A percentile compares a stretch with the other conserved stretches of the same genome.
phyloP scores from a whole-genome alignment of 805 yeast species.

The Candida dendrica region DNA sequence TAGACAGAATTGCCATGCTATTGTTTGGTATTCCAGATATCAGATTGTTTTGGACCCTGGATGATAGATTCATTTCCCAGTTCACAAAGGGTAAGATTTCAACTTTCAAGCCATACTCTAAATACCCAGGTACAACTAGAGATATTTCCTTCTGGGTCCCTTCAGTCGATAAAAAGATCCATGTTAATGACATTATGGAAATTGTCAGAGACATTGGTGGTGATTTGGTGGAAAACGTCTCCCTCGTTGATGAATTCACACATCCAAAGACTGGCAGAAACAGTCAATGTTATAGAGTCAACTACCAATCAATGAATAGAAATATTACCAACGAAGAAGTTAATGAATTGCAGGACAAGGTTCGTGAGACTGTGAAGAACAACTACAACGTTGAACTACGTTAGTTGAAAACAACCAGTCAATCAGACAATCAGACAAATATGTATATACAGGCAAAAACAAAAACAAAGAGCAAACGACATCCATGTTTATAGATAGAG shows the following conservation, averaged over 20 bases:
- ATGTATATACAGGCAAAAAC: not conserved
- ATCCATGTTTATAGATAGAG: not conserved
- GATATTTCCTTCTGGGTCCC: slow-evolving; percentile 93
- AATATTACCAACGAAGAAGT: slow-evolving; percentile 81
- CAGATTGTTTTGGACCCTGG: slow-evolving; percentile 84
- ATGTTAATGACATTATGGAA: slow-evolving; percentile 92
- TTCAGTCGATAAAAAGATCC: slow-evolving; percentile 31
- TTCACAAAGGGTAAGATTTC: slow-evolving; percentile 59
- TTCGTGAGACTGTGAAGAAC: slow-evolving; percentile 48
- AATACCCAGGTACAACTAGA: slow-evolving; percentile 78
- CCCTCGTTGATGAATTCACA: slow-evolving; percentile 68
- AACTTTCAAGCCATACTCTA: slow-evolving; percentile 81
- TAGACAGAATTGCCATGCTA: slow-evolving; percentile 93
- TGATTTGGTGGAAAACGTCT: slow-evolving; percentile 82
- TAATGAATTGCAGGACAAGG: slow-evolving; percentile 60
- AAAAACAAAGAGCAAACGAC: too few species aligned
- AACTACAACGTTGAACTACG: slow-evolving; percentile 54
- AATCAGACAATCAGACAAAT: too few species aligned
- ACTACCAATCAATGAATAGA: slow-evolving; percentile 94
- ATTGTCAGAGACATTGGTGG: slow-evolving; percentile 79
- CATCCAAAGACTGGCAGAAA: slow-evolving; percentile 76
- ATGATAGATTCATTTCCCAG: slow-evolving; percentile 69
- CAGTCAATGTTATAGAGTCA: slow-evolving; percentile 83
- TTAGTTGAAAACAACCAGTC: too few species aligned
- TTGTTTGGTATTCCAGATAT: slow-evolving; percentile 94